A percentile compares a stretch with the other conserved stretches of the same genome.
phyloP scores from a whole-genome alignment of 208 protist genomes.

The Trypanosomatidae sp. region DNA sequence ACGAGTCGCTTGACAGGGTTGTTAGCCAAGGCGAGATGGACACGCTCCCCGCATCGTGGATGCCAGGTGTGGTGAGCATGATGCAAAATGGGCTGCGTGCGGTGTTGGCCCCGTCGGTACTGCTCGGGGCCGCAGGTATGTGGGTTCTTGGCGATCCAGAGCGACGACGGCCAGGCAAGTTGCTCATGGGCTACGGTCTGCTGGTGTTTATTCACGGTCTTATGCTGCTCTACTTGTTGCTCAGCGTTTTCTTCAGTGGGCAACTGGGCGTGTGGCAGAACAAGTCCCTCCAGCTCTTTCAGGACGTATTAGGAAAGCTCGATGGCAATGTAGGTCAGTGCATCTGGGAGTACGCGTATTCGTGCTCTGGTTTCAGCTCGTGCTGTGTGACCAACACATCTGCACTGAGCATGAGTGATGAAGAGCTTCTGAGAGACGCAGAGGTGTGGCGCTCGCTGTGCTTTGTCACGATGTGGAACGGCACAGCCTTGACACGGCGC shows the following conservation, averaged over 20 bases:
- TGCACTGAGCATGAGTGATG: background rate
- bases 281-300: background rate
- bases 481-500: conserved; percentile 9
- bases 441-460: conserved; percentile 21
- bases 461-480: conserved; percentile 25
- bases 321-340: conserved; percentile 9
- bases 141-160: conserved; percentile 3
- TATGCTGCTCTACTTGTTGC: conserved; percentile 1
- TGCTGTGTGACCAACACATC: conserved; percentile 48
- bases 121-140: background rate
- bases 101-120: background rate
- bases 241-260: background rate
- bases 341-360: conserved; percentile 21
- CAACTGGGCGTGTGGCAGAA: conserved; percentile 3
- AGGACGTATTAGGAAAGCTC: background rate
- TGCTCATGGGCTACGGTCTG: conserved; percentile 2
- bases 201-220: background rate
- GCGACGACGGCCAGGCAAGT: conserved; percentile 5
- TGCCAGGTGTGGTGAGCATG: background rate
- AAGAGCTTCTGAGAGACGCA: background rate
- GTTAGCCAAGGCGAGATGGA: background rate
- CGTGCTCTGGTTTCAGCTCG: conserved; percentile 36
- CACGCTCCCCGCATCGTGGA: background rate
- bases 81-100: background rate
- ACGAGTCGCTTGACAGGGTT: background rate